These are phyloP conservation scores for Zygotorulaspora mrakii DNA, from an alignment of 1,139 yeast genomes.

Conservation along the genomic window DNA sequence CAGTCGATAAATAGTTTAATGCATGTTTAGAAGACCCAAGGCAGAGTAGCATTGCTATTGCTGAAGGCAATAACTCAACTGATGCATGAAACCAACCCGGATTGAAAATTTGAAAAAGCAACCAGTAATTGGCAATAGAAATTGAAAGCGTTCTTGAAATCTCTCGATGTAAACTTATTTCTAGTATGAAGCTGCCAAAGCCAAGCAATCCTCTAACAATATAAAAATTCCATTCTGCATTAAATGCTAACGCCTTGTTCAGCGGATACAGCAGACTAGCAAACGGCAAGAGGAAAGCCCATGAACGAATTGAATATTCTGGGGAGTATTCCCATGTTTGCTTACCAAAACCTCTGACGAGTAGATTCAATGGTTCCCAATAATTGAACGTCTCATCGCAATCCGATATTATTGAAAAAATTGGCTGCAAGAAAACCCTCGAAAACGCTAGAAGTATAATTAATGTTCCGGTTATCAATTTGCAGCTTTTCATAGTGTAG, in stretches of 20 bases:
- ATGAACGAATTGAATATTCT: slow-evolving; percentile 79
- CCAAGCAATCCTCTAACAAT: slow-evolving; percentile 53
- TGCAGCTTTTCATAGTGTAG: slow-evolving; percentile 7
- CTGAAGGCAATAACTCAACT: slow-evolving; percentile 79
- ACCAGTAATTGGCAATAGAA: slow-evolving; percentile 42
- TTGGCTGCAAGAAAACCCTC: slow-evolving; percentile 32
- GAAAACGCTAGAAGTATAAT: slow-evolving; percentile 20
- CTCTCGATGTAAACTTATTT: slow-evolving; percentile 28
- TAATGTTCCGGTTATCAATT: slow-evolving; percentile 12
- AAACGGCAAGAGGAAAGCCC: slow-evolving; percentile 63
- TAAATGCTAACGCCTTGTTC: slow-evolving; percentile 10
- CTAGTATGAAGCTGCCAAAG: slow-evolving; percentile 43
- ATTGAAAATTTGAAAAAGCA: slow-evolving; percentile 33
- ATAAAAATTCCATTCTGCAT: slow-evolving; percentile 43
- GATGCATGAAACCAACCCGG: slow-evolving; percentile 75
- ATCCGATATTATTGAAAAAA: slow-evolving; percentile 53
- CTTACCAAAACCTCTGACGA: slow-evolving; percentile 79
- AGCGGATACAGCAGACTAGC: slow-evolving; percentile 44
- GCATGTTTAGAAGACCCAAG: slow-evolving; percentile 46
- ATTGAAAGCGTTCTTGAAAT: slow-evolving; percentile 24
- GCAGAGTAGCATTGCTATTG: slow-evolving; percentile 70
- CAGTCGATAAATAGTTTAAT: slow-evolving; percentile 29
- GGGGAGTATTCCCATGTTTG: slow-evolving; percentile 98
- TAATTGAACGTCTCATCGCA: slow-evolving; percentile 88
- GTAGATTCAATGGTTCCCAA: slow-evolving; percentile 86